These are phyloP conservation scores for Fonsecaea monophora DNA, from an alignment of 2,329 filamentous ascomycete genomes.

Conservation along the genomic window DNA sequence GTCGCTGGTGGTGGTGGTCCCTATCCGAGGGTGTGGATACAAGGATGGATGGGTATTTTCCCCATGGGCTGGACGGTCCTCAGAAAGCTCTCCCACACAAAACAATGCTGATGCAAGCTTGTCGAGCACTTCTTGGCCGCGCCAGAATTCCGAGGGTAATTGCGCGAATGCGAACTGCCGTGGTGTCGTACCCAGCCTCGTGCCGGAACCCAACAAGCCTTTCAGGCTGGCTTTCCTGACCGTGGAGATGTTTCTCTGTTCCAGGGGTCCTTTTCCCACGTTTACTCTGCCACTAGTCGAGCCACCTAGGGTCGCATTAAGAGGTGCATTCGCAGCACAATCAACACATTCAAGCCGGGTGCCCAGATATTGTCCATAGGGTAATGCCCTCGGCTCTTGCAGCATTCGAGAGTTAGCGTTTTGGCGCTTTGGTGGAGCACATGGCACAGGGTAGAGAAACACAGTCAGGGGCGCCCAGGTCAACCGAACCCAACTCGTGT, in stretches of 20 bases:
- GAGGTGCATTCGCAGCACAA: background rate
- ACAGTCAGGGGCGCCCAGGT: background rate
- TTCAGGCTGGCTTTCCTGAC: background rate
- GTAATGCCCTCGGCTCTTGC: background rate
- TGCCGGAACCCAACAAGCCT: background rate
- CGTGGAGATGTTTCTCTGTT: background rate
- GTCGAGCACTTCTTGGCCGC: background rate
- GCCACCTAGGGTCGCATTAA: background rate
- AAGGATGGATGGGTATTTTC: conserved; percentile 25
- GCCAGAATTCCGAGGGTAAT: background rate
- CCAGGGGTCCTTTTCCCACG: background rate
- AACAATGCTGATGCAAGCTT: no score
- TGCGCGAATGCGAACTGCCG: background rate
- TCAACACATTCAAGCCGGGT: background rate
- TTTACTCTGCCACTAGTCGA: background rate
- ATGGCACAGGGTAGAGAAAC: background rate
- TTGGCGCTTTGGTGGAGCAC: background rate
- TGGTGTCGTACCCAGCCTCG: background rate
- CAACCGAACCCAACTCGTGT: background rate
- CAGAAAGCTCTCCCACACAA: background rate
- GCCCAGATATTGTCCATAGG: background rate
- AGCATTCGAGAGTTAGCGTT: background rate
- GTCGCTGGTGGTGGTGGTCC: background rate
- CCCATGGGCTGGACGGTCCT: conserved; percentile 1
- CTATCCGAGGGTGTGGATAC: conserved; percentile 10